phyloP scores from a whole-genome alignment of 495 filamentous ascomycete species.

The Hypoxylon lienhwacheense region DNA sequence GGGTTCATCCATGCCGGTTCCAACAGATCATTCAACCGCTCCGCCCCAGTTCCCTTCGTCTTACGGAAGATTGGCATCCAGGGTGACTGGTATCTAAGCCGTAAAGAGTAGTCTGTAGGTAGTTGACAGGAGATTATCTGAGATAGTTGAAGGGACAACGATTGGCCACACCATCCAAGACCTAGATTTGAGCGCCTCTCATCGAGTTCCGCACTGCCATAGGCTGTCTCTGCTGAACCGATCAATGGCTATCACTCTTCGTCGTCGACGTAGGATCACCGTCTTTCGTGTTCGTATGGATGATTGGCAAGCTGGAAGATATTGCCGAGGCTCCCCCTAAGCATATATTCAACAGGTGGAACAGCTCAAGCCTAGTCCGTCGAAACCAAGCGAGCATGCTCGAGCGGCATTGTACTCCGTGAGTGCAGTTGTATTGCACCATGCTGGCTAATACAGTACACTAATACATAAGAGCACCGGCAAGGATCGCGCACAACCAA shows the following conservation, averaged over 20 bases:
- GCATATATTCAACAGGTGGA: constrained; percentile 11
- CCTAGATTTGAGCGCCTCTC: background rate
- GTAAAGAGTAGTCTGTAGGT: too few species aligned
- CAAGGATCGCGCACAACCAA: constrained; percentile 23
- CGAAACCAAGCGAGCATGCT: constrained; percentile 24
- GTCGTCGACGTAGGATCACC: constrained; percentile 13
- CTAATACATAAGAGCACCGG: constrained; percentile 11
- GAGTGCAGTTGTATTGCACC: constrained; percentile 1
- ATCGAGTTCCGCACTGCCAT: constrained; percentile 11
- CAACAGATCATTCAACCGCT: constrained; percentile 21
- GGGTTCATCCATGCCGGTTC: constrained; percentile 15
- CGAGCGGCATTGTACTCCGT: constrained; percentile 7
- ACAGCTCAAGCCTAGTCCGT: constrained; percentile 12
- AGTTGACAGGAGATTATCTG: constrained; percentile 14
- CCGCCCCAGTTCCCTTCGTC: constrained; percentile 28
- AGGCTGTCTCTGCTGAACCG: background rate
- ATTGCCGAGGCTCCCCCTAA: constrained; percentile 19
- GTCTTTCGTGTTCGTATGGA: constrained; percentile 19
- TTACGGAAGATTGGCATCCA: constrained; percentile 21
- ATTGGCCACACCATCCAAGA: constrained; percentile 22
- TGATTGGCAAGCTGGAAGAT: constrained; percentile 7
- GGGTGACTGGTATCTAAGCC: constrained; percentile 9
- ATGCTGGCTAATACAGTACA: constrained; percentile 11
- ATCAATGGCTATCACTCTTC: constrained; percentile 9
- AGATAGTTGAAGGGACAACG: background rate